phyloP scores from a whole-genome alignment of 768 basidiomycete genomes.

The Rhizopogon roseolus region DNA sequence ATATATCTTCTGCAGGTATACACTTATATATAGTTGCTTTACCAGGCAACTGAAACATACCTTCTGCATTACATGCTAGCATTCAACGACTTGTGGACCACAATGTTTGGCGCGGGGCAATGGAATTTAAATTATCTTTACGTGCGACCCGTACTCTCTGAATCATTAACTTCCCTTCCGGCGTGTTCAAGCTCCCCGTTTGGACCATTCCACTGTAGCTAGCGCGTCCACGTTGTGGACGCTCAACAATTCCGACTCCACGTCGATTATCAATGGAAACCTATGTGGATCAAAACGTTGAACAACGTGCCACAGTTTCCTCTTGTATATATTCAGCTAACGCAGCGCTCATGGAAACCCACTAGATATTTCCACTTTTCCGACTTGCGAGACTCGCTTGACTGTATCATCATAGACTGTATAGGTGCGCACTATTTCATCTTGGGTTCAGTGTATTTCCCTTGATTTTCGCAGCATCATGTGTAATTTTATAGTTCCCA shows the following conservation, averaged over 20 bases:
- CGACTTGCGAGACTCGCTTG: background rate
- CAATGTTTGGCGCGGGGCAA: too few relatives aligned
- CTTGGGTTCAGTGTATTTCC: background rate
- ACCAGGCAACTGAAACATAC: too few relatives aligned
- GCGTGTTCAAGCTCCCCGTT: background rate
- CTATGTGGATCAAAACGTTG: background rate
- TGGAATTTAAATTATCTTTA: too few relatives aligned
- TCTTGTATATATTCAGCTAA: background rate
- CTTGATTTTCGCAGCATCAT: slow-evolving; percentile 7
- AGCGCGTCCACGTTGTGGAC: background rate
- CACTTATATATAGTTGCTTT: too few relatives aligned
- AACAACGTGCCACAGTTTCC: background rate
- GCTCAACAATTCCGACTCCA: background rate
- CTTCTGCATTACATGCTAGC: too few relatives aligned
- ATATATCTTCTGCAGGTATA: too few relatives aligned
- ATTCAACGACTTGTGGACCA: too few relatives aligned
- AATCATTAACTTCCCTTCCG: background rate
- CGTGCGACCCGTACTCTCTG: too few relatives aligned
- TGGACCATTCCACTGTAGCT: background rate
- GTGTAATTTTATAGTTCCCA: slow-evolving; percentile 25
- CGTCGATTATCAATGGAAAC: background rate
- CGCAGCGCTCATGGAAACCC: too few relatives aligned
- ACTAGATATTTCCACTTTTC: background rate
- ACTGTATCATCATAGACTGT: background rate
- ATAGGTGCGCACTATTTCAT: background rate